Evolutionary conservation across 31 red algal species (phyloP), one percentile per base, ranked within the genome.

Genomic region (Porphyra umbilicalis): DNA sequence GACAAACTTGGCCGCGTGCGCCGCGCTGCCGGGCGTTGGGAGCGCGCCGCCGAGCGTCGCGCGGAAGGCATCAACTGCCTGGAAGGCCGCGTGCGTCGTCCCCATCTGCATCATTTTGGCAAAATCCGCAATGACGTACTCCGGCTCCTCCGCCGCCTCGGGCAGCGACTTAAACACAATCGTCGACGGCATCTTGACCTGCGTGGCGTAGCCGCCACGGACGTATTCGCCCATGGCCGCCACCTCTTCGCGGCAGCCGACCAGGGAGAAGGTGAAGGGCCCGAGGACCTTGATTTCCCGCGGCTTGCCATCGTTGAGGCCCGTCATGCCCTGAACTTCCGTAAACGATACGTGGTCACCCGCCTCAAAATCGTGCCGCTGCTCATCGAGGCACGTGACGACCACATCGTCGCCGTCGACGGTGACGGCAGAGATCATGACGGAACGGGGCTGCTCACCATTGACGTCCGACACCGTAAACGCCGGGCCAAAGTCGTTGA

Each of bases 351-450:
- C 94, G 76, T 85, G 92, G 82, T 96, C 92, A 6, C 97, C 97
- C 8, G 91, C 84, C 85, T 99, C 97, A 75, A 99, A 82, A 76
- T 96, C 94, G 85, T 99, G 97, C 33, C 97, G 91, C 39, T 96
- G 92, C 34, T 97, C 97, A 37, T 99, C 97, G 33, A 99, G 83
- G 75, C 94, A 96, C 7, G 94, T 94, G 74, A 98, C 88, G 38
- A 92, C 84, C 32, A 81, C 79, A 30, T 79, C 75, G 25, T 92
- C 85, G 6, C 81, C 80, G 79, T 94, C 90, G 77, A 90, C 88
- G 8, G 88, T 90, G 36, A 98, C 93, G 37, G 87, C 83, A 7
- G 87, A 93, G 25, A 98, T 77, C 39, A 93, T 83, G 2, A 88
- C 85, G 44, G 93, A 83, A 77, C 86, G 85, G 6, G 97, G 93